These are phyloP conservation scores for Aegilops longissima DNA, from an alignment of 176 grass and related monocot genomes.

Conservation along the genomic window DNA sequence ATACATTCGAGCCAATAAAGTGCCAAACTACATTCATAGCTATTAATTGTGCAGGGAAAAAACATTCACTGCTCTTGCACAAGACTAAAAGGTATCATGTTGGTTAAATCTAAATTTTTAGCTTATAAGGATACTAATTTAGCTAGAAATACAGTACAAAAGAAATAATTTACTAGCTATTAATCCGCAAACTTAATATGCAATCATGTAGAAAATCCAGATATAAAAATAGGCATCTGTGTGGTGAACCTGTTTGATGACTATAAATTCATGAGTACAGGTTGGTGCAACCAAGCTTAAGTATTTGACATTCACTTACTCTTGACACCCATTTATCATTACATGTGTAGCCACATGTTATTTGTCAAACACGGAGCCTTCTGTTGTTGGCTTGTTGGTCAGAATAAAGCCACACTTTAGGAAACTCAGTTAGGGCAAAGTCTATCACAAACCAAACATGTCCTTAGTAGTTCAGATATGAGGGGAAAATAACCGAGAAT, in stretches of 20 bases:
- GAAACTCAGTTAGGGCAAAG: neutral
- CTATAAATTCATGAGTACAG: neutral
- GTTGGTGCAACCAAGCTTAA: neutral
- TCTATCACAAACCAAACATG: neutral
- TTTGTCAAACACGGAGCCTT: neutral
- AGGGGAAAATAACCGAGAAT: neutral
- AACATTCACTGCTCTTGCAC: neutral
- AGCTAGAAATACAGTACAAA: neutral
- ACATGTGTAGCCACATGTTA: neutral
- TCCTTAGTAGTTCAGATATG: slow-evolving; percentile 2
- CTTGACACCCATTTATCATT: neutral
- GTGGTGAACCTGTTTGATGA: neutral
- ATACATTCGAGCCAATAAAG: neutral
- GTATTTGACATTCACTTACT: neutral
- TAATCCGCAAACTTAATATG: neutral
- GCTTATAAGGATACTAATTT: neutral
- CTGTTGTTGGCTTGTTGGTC: neutral
- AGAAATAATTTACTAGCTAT: neutral
- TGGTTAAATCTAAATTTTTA: neutral
- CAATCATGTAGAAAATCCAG: neutral
- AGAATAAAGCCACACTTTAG: neutral
- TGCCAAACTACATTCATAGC: neutral
- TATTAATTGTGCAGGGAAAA: neutral
- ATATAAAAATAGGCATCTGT: neutral
- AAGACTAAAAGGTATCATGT: neutral